Percentiles rank a stretch among this genome's conserved stretches.
These are phyloP conservation scores for Lathyrus oleraceus DNA, from an alignment of 306 rosid species.

Conservation along the genomic window DNA sequence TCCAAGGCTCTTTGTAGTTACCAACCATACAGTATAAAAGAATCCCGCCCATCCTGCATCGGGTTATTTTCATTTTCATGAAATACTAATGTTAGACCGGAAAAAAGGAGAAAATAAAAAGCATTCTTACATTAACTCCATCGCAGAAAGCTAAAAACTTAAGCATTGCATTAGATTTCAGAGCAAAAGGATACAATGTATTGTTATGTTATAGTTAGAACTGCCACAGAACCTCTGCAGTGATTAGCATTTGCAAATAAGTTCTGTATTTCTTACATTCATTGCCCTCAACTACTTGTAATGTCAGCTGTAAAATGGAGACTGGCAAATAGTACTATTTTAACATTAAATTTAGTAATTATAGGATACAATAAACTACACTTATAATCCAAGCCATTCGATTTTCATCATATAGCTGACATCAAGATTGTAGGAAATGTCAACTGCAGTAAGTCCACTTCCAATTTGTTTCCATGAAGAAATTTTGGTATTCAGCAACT, in stretches of 20 bases:
- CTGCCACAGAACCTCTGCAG: slow-evolving; percentile 18
- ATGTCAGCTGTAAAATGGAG: not conserved
- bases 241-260: slow-evolving; percentile 20
- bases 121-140: slow-evolving; percentile 9
- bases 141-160: slow-evolving; percentile 5
- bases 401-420: not conserved
- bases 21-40: slow-evolving; percentile 62
- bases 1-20: slow-evolving; percentile 52
- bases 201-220: not conserved
- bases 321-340: not conserved
- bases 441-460: not conserved
- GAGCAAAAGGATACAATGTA: slow-evolving; percentile 11
- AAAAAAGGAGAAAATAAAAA: slow-evolving; percentile 11
- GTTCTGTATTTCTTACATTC: not conserved
- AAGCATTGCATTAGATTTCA: slow-evolving; percentile 19
- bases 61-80: slow-evolving; percentile 29
- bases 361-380: not conserved
- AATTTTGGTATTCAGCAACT: too few relatives aligned
- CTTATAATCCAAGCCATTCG: not conserved
- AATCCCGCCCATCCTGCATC: slow-evolving; percentile 79
- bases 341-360: not conserved
- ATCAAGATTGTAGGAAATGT: not conserved
- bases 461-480: not conserved
- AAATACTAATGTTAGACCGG: slow-evolving; percentile 25
- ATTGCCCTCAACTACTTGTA: not conserved